Percentiles rank a stretch among this genome's conserved stretches.
phyloP scores from a whole-genome alignment of 2,329 filamentous ascomycete species.

The Neurospora crassa region DNA sequence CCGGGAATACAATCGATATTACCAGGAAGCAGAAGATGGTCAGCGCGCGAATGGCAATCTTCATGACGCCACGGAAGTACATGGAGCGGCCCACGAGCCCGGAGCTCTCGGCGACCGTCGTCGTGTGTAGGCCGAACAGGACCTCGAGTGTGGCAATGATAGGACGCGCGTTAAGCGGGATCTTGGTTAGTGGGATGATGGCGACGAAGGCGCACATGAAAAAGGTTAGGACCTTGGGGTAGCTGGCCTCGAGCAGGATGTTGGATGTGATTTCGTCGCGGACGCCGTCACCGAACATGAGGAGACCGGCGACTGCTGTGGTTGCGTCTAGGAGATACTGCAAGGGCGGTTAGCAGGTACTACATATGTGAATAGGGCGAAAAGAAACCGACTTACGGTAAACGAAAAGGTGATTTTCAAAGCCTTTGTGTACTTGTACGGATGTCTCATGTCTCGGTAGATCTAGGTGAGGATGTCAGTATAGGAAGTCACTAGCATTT shows the following conservation, averaged over 20 bases:
- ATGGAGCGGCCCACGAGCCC: conserved; percentile 43
- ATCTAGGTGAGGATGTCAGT: conserved; percentile 29
- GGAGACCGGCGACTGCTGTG: conserved; percentile 72
- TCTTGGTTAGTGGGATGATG: conserved; percentile 90
- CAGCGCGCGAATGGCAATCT: conserved; percentile 52
- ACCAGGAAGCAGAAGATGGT: conserved; percentile 63
- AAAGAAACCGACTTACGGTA: conserved; percentile 45
- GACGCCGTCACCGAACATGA: conserved; percentile 93
- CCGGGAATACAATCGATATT: conserved; percentile 61
- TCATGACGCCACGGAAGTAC: conserved; percentile 47
- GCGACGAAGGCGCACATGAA: conserved; percentile 79
- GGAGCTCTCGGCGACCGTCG: conserved; percentile 34
- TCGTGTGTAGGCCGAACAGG: conserved; percentile 59
- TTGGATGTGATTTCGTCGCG: conserved; percentile 86
- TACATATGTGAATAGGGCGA: not conserved
- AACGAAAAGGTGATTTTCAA: conserved; percentile 77
- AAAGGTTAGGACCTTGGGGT: conserved; percentile 63
- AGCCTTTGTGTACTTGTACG: conserved; percentile 67
- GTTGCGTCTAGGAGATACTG: conserved; percentile 70
- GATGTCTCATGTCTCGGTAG: conserved; percentile 59
- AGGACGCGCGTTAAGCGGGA: conserved; percentile 82
- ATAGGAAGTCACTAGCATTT: not conserved
- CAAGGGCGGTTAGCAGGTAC: not conserved
- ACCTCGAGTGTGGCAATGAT: conserved; percentile 81
- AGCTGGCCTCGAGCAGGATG: conserved; percentile 65